Conservation (phyloP, 2,329 filamentous ascomycete species). For the Periconia digitata region DNA sequence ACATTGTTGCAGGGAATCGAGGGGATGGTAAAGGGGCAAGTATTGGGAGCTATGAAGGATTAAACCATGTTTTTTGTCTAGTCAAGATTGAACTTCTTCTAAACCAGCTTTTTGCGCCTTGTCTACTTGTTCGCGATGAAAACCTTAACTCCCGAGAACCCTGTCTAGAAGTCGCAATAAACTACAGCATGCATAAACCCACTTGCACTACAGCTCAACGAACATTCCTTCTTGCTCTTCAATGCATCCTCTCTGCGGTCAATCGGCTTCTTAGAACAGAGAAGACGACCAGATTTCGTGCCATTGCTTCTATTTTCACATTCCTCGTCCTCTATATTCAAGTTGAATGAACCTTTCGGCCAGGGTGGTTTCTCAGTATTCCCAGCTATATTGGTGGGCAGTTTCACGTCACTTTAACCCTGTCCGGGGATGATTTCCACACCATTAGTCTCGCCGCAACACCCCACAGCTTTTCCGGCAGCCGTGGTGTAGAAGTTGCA, state of each 20-base stretch:
- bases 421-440: background rate
- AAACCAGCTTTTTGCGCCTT: too few species aligned
- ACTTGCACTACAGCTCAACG: slow-evolving; percentile 6
- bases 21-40: too few species aligned
- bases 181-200: slow-evolving; percentile 12
- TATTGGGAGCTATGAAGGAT: too few species aligned
- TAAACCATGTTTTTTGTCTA: too few species aligned
- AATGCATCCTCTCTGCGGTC: slow-evolving; percentile 8
- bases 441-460: background rate
- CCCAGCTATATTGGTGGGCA: background rate
- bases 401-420: background rate
- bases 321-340: slow-evolving; percentile 9
- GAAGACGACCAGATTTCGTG: slow-evolving; percentile 12
- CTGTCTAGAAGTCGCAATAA: slow-evolving; percentile 5
- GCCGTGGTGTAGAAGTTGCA: background rate
- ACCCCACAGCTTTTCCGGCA: background rate
- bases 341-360: slow-evolving; percentile 7
- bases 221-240: slow-evolving; percentile 11
- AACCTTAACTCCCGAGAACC: too few species aligned
- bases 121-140: too few species aligned
- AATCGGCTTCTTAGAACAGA: slow-evolving; percentile 11
- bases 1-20: too few species aligned
- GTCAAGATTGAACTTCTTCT: too few species aligned
- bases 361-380: slow-evolving; percentile 3
- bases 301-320: slow-evolving; percentile 14